Percentiles rank a stretch among this genome's conserved stretches.
phyloP scores from a whole-genome alignment of 2,329 filamentous ascomycete genomes.

The Colletotrichum salicis region DNA sequence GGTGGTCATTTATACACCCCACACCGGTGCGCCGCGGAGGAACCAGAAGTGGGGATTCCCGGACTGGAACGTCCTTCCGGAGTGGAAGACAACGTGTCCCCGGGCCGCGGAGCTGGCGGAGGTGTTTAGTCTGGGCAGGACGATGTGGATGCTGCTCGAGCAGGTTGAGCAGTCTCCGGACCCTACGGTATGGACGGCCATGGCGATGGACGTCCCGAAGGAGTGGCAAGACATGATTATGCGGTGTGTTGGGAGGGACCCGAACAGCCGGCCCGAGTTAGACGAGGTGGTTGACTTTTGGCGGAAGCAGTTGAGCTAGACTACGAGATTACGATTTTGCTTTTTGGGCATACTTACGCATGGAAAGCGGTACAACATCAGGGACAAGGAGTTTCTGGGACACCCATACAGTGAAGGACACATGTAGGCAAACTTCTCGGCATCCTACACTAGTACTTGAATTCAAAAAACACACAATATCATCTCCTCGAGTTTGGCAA shows the following conservation, averaged over 20 bases:
- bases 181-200: slow-evolving; percentile 19
- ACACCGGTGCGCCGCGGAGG: slow-evolving; percentile 24
- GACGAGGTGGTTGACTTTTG: slow-evolving; percentile 34
- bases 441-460: neutral
- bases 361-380: neutral
- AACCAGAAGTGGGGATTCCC: slow-evolving; percentile 35
- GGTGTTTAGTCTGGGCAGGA: slow-evolving; percentile 37
- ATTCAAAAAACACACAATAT: neutral
- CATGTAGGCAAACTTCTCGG: too few species aligned
- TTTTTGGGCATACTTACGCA: neutral
- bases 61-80: slow-evolving; percentile 37
- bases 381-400: neutral
- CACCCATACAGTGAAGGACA: neutral
- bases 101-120: slow-evolving; percentile 37
- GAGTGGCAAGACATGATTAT: slow-evolving; percentile 30
- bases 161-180: slow-evolving; percentile 33
- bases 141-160: slow-evolving; percentile 38
- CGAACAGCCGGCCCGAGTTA: slow-evolving; percentile 32
- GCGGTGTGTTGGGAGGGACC: slow-evolving; percentile 31
- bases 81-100: slow-evolving; percentile 36
- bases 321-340: neutral
- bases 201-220: slow-evolving; percentile 27
- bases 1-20: slow-evolving; percentile 35
- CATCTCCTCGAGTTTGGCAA: neutral
- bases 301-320: neutral